These are phyloP conservation scores for Scopulariopsis brevicaulis DNA, from an alignment of 2,329 filamentous ascomycete species.

Conservation along the genomic window DNA sequence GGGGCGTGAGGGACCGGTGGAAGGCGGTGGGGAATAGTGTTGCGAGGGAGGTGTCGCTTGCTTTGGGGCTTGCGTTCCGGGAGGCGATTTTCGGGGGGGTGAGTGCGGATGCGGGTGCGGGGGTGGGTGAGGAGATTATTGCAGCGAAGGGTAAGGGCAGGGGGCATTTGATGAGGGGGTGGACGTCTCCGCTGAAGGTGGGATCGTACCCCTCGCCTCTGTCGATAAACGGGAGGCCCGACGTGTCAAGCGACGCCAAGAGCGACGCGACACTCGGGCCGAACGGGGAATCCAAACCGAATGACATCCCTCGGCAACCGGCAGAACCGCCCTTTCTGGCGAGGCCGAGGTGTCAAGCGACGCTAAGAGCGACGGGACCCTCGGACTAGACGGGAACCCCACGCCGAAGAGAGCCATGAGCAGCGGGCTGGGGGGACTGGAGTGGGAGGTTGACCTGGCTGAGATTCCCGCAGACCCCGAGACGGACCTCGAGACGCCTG, in stretches of 20 bases:
- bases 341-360: background rate
- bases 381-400: background rate
- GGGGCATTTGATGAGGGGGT: too few species aligned
- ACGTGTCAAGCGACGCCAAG: too few species aligned
- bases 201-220: background rate
- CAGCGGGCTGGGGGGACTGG: background rate
- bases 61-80: conserved; percentile 51
- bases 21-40: conserved; percentile 69
- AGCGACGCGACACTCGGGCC: too few species aligned
- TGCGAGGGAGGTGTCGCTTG: conserved; percentile 53
- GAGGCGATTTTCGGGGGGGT: conserved; percentile 38
- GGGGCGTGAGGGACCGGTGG: conserved; percentile 41
- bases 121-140: too few species aligned
- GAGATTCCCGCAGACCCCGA: too few species aligned
- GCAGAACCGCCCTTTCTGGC: too few species aligned
- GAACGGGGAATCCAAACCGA: too few species aligned
- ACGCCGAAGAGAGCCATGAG: too few species aligned
- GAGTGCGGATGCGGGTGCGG: too few species aligned
- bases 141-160: too few species aligned
- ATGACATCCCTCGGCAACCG: too few species aligned
- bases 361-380: background rate
- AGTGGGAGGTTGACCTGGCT: background rate
- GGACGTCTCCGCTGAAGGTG: background rate
- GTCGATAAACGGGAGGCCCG: background rate
- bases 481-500: background rate